Evolutionary conservation across 164 flowering plant genomes (phyloP).

Genomic region (Kalanchoe fedtschenkoi): DNA sequence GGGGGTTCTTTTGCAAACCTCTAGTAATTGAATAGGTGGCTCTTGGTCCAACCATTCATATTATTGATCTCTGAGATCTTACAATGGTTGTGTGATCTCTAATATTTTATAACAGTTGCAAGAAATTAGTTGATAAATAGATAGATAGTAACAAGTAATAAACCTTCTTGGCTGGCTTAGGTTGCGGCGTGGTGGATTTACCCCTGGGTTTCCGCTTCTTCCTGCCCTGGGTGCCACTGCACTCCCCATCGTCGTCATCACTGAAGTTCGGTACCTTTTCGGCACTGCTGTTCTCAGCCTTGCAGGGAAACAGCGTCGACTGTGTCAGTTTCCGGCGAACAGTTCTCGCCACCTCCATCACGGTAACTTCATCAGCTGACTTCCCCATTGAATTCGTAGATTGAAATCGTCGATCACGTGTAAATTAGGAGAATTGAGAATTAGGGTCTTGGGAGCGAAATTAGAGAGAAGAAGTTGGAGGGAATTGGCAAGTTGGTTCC

Average conservation of each 20-base stretch:
- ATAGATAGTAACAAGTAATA: not conserved
- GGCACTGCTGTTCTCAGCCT: constrained; percentile 12
- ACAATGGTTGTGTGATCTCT: too few relatives aligned
- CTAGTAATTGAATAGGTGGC: too few relatives aligned
- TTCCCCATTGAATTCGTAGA: constrained; percentile 17
- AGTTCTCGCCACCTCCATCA: constrained; percentile 9
- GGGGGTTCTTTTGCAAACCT: too few relatives aligned
- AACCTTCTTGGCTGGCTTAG: constrained; percentile 29
- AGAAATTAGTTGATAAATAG: not conserved
- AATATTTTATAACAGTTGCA: not conserved
- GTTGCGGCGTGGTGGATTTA: constrained; percentile 17
- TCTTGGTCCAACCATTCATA: too few relatives aligned
- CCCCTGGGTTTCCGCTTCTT: constrained; percentile 25
- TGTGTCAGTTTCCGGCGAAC: constrained; percentile 45
- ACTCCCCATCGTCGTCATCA: constrained; percentile 26
- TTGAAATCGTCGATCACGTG: not conserved
- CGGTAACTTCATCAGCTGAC: constrained; percentile 11
- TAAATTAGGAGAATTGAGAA: not conserved
- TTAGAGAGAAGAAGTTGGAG: too few relatives aligned
- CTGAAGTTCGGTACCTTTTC: constrained; percentile 6
- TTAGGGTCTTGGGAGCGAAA: constrained; percentile 12
- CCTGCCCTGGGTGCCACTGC: constrained; percentile 30
- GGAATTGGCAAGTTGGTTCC: too few relatives aligned
- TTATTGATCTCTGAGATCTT: too few relatives aligned
- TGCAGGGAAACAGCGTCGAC: constrained; percentile 35